Evolutionary conservation across 1,284 basidiomycete species (phyloP).

Genomic region (Ceratobasidium sp.): DNA sequence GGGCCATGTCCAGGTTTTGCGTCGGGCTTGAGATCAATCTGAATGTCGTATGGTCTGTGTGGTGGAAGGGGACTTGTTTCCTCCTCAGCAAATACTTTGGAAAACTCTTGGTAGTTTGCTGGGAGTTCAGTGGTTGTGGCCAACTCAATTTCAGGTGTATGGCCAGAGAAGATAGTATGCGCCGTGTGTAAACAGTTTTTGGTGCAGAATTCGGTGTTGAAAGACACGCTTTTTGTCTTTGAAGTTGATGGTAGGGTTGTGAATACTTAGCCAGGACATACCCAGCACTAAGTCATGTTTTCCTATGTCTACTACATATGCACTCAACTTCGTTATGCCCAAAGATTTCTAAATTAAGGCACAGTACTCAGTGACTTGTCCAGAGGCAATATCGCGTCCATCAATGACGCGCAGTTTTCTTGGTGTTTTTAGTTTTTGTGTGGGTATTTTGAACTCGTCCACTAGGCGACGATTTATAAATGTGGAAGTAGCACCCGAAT

Average conservation of each 20-base stretch:
- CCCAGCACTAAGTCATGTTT: too few relatives aligned
- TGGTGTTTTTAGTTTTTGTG: neutral
- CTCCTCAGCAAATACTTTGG: conserved; percentile 46
- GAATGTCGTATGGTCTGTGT: conserved; percentile 47
- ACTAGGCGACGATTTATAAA: conserved; percentile 16
- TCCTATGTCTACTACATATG: too few relatives aligned
- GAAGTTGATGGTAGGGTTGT: conserved; percentile 47
- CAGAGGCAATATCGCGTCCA: neutral
- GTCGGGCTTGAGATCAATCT: conserved; percentile 44
- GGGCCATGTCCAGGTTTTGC: too few relatives aligned
- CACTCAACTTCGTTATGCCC: too few relatives aligned
- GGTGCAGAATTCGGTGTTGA: neutral
- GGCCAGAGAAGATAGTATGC: neutral
- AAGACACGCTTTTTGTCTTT: neutral
- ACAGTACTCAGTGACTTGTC: neutral
- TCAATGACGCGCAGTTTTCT: neutral
- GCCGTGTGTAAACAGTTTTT: neutral
- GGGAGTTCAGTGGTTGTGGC: neutral
- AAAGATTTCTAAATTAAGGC: neutral
- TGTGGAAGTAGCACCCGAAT: neutral
- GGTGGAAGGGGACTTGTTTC: conserved; percentile 45
- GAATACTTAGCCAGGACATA: too few relatives aligned
- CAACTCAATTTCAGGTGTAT: too few relatives aligned
- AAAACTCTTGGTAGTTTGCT: conserved; percentile 45
- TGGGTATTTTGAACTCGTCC: neutral